These are phyloP conservation scores for Sungouiozyma ichnusensis DNA, from an alignment of 805 yeast genomes.

Conservation along the genomic window DNA sequence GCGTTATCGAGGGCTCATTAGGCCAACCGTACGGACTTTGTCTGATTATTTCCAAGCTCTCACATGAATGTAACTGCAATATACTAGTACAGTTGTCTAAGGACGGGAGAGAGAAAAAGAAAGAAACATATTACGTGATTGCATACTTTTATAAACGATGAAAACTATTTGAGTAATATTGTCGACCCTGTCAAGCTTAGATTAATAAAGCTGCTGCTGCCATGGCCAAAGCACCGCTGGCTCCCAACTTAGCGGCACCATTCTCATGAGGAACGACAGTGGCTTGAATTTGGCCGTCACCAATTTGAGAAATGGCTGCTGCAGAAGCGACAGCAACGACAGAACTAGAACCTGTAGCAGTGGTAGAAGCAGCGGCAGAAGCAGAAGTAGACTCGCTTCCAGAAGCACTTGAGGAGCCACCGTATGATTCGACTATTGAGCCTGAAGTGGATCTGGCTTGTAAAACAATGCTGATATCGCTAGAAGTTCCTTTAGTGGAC, in stretches of 20 bases:
- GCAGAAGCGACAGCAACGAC: conserved; percentile 4
- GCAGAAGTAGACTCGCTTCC: conserved; percentile 11
- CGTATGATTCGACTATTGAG: too few relatives aligned
- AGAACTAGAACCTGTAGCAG: background rate
- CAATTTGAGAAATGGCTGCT: conserved; percentile 1
- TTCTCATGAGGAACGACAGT: conserved; percentile 8
- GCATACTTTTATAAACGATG: too few relatives aligned
- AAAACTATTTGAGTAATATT: too few relatives aligned
- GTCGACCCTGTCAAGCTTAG: too few relatives aligned
- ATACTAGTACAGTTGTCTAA: too few relatives aligned
- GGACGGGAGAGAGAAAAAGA: too few relatives aligned
- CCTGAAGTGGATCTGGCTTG: conserved; percentile 6
- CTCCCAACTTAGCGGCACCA: conserved; percentile 22
- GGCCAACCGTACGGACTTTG: too few relatives aligned
- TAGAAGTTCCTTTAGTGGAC: conserved; percentile 18
- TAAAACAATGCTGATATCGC: conserved; percentile 16
- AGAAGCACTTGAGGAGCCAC: conserved; percentile 8
- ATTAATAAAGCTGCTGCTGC: conserved; percentile 13
- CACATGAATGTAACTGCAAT: too few relatives aligned
- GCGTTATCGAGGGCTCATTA: too few relatives aligned
- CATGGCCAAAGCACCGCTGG: conserved; percentile 16
- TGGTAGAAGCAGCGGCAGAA: background rate
- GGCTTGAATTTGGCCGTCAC: conserved; percentile 2
- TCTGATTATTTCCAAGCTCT: too few relatives aligned
- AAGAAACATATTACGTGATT: too few relatives aligned